These are phyloP conservation scores for Fraxinus nigra DNA, from an alignment of 305 asterid species.

Conservation along the genomic window DNA sequence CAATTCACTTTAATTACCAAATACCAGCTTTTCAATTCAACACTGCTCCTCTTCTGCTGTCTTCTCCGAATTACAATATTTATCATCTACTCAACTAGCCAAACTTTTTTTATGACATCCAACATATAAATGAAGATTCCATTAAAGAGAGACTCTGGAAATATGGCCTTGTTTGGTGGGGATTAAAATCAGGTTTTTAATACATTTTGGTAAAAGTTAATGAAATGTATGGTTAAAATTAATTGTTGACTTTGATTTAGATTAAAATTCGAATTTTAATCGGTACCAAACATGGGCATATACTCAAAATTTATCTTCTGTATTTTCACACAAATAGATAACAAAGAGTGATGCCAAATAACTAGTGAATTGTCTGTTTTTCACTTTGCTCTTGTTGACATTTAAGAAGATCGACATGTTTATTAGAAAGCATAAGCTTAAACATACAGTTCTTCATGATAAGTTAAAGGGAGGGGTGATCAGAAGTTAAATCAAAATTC, in stretches of 20 bases:
- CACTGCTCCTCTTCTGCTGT: neutral
- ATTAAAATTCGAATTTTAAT: too few species aligned
- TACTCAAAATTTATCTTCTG: neutral
- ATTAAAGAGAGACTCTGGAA: neutral
- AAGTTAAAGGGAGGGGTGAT: neutral
- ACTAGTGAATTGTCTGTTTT: neutral
- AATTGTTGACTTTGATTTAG: neutral
- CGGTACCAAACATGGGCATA: neutral
- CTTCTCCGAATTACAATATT: neutral
- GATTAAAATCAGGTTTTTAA: too few species aligned
- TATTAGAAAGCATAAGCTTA: neutral
- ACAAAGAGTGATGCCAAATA: neutral
- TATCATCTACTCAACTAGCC: neutral
- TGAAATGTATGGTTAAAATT: neutral
- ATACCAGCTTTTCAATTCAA: neutral
- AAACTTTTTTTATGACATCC: neutral
- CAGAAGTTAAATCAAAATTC: neutral
- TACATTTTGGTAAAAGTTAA: too few species aligned
- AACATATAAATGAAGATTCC: neutral
- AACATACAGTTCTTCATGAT: neutral
- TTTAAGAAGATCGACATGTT: neutral
- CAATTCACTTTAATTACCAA: neutral
- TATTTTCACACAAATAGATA: neutral
- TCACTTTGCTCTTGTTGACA: neutral
- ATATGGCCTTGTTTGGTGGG: neutral